A percentile compares a stretch with the other conserved stretches of the same genome.
Conservation (phyloP, 352 stramenopile genomes). For the Phytophthora aleatoria region DNA sequence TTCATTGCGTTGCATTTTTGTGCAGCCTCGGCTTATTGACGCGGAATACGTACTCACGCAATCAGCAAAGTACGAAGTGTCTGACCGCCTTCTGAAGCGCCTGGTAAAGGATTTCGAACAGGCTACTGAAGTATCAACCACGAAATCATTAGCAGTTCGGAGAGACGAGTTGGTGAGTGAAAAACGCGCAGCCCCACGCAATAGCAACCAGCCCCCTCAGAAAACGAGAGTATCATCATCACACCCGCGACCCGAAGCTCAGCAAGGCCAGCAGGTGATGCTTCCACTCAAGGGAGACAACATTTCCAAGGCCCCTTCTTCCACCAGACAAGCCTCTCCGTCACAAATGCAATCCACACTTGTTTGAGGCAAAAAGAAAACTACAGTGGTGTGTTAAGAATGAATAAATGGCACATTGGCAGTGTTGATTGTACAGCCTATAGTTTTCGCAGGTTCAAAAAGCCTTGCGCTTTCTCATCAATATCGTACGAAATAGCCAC, state of each 20-base stretch:
- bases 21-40: slow-evolving; percentile 39
- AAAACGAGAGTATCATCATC: slow-evolving; percentile 18
- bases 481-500: slow-evolving; percentile 68
- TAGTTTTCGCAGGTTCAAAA: slow-evolving; percentile 77
- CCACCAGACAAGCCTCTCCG: slow-evolving; percentile 29
- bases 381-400: background rate
- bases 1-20: background rate
- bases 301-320: slow-evolving; percentile 22
- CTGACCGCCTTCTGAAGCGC: slow-evolving; percentile 34
- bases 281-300: slow-evolving; percentile 3
- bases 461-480: slow-evolving; percentile 70
- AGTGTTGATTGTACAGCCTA: slow-evolving; percentile 20
- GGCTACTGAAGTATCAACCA: slow-evolving; percentile 5
- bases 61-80: slow-evolving; percentile 46
- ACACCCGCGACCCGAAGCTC: slow-evolving; percentile 4
- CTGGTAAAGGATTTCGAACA: slow-evolving; percentile 43
- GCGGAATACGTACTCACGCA: slow-evolving; percentile 27
- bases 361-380: background rate
- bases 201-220: slow-evolving; percentile 6
- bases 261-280: slow-evolving; percentile 4
- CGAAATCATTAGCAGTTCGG: slow-evolving; percentile 6
- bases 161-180: background rate
- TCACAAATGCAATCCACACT: slow-evolving; percentile 12
- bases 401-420: slow-evolving; percentile 6
- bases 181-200: slow-evolving; percentile 11